Base-by-base conservation (phyloP, 75 land plant species). In the Gnetum montanum region DNA sequence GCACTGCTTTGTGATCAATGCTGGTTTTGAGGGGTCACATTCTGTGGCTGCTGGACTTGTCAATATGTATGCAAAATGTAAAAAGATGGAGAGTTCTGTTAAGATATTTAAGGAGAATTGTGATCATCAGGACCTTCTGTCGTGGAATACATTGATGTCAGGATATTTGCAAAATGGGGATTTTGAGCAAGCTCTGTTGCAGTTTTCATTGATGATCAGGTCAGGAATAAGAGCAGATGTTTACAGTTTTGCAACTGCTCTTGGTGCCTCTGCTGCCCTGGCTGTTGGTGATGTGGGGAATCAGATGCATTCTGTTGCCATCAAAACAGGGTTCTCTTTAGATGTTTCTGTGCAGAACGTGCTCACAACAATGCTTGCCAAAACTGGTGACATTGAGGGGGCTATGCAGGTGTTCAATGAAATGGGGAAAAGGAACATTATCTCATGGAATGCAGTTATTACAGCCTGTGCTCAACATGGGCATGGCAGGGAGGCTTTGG, bases 391-490 rank as follows among this genome's bases (percentile, higher is more conserved):
- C 29, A 49, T 86, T 4, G 75, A 70, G 37, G 78, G 73, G 40
- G 95, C 86, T n/a, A 66, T 50, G 12, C 52, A 49, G 19, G 86
- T 73, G 25, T 89, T 89, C 33, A 43, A 54, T 26, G 62, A 65
- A 31, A 82, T 79, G 81, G 57, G 25, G 16, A 59, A 66, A 15
- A 36, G 48, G 13, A 83, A 82, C 65, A 70, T 80, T 27, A 68
- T 86, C n/a, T 70, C 92, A 27, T 90, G 96, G 96, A 90, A 79
- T 49, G 72, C 92, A 8, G 74, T 90, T 62, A 71, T 90, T 27
- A 59, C 82, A 0, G 92, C 79, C 20, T 75, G 71, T 54, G 79
- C 84, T 30, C 78, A 80, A 68, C 70, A 81, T 61, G 88, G 92
- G 24, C 50, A 69, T 60, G 81, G 70, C 23, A 40, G 58, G 12